phyloP scores from a whole-genome alignment of 768 basidiomycete genomes.

The Omphalotus guepiniiformis region DNA sequence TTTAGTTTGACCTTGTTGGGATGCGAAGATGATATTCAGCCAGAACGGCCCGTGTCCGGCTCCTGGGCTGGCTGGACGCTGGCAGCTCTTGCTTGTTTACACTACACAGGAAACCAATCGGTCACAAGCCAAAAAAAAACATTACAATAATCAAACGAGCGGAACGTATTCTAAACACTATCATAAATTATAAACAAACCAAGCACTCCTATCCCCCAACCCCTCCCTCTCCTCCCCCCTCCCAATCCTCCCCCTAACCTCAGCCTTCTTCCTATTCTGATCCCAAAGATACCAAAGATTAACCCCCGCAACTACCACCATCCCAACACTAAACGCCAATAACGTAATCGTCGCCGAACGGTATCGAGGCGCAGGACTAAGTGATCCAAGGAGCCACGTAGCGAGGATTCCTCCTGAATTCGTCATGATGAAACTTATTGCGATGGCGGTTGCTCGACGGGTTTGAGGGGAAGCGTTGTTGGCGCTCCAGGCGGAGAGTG shows the following conservation, averaged over 20 bases:
- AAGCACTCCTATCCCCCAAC: slow-evolving; percentile 26
- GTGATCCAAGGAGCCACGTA: slow-evolving; percentile 53
- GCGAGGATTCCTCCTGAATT: slow-evolving; percentile 58
- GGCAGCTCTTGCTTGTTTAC: too few relatives aligned
- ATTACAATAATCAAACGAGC: too few relatives aligned
- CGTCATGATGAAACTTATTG: slow-evolving; percentile 52
- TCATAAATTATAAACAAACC: slow-evolving; percentile 27
- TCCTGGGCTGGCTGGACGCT: too few relatives aligned
- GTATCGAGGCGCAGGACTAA: slow-evolving; percentile 22
- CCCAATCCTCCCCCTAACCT: slow-evolving; percentile 14
- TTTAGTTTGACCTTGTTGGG: too few relatives aligned
- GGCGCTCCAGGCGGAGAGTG: slow-evolving; percentile 54
- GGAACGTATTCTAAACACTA: too few relatives aligned
- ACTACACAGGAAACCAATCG: too few relatives aligned
- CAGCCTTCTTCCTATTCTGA: slow-evolving; percentile 23
- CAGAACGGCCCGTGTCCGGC: too few relatives aligned
- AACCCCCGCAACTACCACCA: slow-evolving; percentile 14
- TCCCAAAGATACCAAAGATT: slow-evolving; percentile 22
- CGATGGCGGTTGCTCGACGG: slow-evolving; percentile 55
- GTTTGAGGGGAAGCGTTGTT: slow-evolving; percentile 58
- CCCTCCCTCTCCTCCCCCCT: slow-evolving; percentile 17
- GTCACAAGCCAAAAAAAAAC: too few relatives aligned
- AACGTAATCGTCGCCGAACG: slow-evolving; percentile 9
- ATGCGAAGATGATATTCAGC: too few relatives aligned
- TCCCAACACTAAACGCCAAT: slow-evolving; percentile 15